Evolutionary conservation across 257 asterid species (phyloP).

Genomic region (Solanum okadae): DNA sequence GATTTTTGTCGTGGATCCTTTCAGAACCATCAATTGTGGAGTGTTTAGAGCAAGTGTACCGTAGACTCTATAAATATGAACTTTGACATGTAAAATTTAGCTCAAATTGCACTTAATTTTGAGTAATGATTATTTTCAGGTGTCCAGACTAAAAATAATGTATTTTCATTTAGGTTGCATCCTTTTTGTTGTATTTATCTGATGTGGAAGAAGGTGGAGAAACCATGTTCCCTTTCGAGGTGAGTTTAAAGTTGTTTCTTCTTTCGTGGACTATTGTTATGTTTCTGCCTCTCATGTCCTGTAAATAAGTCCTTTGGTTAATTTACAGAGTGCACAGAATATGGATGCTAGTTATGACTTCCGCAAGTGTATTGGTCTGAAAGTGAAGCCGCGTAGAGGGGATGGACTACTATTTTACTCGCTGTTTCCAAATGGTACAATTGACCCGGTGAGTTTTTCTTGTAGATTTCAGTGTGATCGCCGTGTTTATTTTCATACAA

Average conservation of each 20-base stretch:
- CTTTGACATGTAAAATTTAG: background rate
- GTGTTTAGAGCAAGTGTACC: background rate
- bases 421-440: constrained; percentile 67
- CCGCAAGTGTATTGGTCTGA: constrained; percentile 62
- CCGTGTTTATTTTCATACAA: background rate
- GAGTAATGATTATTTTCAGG: background rate
- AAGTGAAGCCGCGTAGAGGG: constrained; percentile 83
- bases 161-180: constrained; percentile 54
- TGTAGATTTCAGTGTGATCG: background rate
- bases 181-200: constrained; percentile 81
- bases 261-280: background rate
- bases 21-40: background rate
- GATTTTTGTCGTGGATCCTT: background rate
- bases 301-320: background rate
- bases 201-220: constrained; percentile 98
- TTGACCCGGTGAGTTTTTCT: constrained; percentile 61
- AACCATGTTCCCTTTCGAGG: constrained; percentile 96
- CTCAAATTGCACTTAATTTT: background rate
- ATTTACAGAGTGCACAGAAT: constrained; percentile 63
- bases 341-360: constrained; percentile 61
- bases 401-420: constrained; percentile 95
- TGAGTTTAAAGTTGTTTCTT: constrained; percentile 5
- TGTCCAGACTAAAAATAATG: background rate
- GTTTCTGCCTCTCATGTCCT: background rate
- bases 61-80: background rate